Conservation (phyloP, 108 stramenopile species). For the Skeletonema menzelii region DNA sequence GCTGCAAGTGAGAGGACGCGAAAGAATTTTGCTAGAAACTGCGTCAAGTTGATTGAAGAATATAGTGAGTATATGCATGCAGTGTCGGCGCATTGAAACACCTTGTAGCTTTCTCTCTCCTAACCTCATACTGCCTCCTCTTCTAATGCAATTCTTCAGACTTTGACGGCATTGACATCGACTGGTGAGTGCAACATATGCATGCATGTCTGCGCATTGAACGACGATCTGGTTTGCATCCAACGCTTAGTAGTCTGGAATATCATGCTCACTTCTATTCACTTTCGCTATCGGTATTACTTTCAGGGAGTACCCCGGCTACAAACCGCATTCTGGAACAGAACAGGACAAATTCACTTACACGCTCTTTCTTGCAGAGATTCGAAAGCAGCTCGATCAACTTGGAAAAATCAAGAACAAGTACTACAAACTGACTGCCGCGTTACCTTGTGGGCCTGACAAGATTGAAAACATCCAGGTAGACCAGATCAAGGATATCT, state of each 20-base stretch:
- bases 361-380: slow-evolving; percentile 23
- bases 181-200: too few relatives aligned
- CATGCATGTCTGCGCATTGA: too few relatives aligned
- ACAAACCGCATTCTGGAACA: slow-evolving; percentile 31
- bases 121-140: background rate
- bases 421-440: slow-evolving; percentile 43
- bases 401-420: slow-evolving; percentile 19
- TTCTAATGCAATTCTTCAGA: background rate
- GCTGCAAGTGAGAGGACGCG: slow-evolving; percentile 16
- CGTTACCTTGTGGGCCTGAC: slow-evolving; percentile 35
- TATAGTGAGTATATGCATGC: slow-evolving; percentile 11
- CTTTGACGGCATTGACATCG: slow-evolving; percentile 44
- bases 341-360: slow-evolving; percentile 36
- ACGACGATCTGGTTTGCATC: too few relatives aligned
- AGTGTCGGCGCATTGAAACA: background rate
- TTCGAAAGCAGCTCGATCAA: slow-evolving; percentile 28
- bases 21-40: slow-evolving; percentile 31
- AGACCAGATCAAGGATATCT: slow-evolving; percentile 10
- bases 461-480: slow-evolving; percentile 42
- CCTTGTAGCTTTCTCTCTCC: background rate
- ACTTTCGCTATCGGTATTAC: too few relatives aligned
- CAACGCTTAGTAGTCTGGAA: too few relatives aligned
- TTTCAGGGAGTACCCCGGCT: slow-evolving; percentile 50
- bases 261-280: too few relatives aligned
- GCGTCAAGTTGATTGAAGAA: slow-evolving; percentile 30